A percentile compares a stretch with the other conserved stretches of the same genome.
phyloP scores from a whole-genome alignment of 1,284 basidiomycete species.

The Coniferiporia sulphurascens region DNA sequence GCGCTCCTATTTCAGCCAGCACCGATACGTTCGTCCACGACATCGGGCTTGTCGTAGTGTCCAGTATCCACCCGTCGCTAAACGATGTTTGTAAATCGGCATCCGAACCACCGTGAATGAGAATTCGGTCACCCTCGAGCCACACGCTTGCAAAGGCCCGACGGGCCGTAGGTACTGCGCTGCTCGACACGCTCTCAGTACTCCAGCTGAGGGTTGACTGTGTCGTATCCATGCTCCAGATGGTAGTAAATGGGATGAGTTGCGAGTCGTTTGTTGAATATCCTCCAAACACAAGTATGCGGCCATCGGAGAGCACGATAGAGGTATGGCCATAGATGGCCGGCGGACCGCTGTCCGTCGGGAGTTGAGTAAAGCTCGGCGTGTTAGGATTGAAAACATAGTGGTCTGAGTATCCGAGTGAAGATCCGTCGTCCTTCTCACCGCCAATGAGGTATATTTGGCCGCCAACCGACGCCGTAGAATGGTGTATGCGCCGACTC shows the following conservation, averaged over 20 bases:
- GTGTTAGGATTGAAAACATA: conserved; percentile 56
- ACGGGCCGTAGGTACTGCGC: conserved; percentile 51
- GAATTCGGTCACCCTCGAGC: conserved; percentile 48
- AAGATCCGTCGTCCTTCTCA: conserved; percentile 72
- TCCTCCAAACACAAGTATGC: conserved; percentile 74
- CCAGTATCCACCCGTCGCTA: conserved; percentile 73
- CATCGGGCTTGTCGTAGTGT: conserved; percentile 51
- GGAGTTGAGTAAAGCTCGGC: conserved; percentile 50
- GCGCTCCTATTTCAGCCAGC: conserved; percentile 51
- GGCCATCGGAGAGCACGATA: conserved; percentile 60
- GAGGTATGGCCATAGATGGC: conserved; percentile 70
- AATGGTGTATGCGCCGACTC: conserved; percentile 67
- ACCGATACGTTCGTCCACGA: conserved; percentile 49
- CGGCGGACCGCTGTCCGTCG: conserved; percentile 52
- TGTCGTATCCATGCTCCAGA: conserved; percentile 65
- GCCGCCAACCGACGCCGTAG: conserved; percentile 44
- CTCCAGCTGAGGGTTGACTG: conserved; percentile 47
- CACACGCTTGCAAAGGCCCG: conserved; percentile 61
- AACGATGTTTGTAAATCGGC: conserved; percentile 48
- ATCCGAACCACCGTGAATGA: conserved; percentile 79
- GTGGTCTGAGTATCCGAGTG: conserved; percentile 53
- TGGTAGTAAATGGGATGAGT: conserved; percentile 51
- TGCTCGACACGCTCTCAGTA: conserved; percentile 34
- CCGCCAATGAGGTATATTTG: conserved; percentile 71
- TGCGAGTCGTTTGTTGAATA: conserved; percentile 45